Evolutionary conservation across 2,329 filamentous ascomycete species (phyloP).

Genomic region (Fusarium denticulatum): DNA sequence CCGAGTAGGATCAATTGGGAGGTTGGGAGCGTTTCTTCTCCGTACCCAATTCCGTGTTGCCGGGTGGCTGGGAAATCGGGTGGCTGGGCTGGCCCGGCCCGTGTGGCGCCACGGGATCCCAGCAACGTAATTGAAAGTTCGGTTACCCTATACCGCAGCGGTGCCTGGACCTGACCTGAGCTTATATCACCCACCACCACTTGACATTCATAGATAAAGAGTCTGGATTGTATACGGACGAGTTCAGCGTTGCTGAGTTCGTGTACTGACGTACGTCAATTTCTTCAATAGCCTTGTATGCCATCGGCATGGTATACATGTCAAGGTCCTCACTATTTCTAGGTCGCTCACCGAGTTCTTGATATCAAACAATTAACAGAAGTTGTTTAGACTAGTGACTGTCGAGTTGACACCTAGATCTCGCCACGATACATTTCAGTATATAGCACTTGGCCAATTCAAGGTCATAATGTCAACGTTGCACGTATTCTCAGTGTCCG

Average conservation of each 20-base stretch:
- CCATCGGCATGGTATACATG: not conserved
- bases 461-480: not conserved
- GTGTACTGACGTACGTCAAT: not conserved
- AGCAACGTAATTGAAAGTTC: not conserved
- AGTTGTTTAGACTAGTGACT: not conserved
- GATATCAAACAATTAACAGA: not conserved
- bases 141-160: not conserved
- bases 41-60: not conserved
- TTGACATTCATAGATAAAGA: not conserved
- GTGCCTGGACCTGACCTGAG: no score
- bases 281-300: not conserved
- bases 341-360: not conserved
- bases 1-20: slow-evolving; percentile 9
- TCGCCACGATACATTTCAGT: not conserved
- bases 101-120: not conserved
- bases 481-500: not conserved
- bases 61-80: slow-evolving; percentile 20
- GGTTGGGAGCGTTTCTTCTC: slow-evolving; percentile 19
- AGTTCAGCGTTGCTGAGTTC: not conserved
- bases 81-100: slow-evolving; percentile 13
- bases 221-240: not conserved
- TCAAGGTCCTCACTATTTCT: not conserved
- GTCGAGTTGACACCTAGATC: not conserved
- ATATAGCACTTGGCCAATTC: not conserved
- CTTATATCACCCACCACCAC: not conserved